These are phyloP conservation scores for Acacia concinna DNA, from an alignment of 331 rosid genomes.

Conservation along the genomic window DNA sequence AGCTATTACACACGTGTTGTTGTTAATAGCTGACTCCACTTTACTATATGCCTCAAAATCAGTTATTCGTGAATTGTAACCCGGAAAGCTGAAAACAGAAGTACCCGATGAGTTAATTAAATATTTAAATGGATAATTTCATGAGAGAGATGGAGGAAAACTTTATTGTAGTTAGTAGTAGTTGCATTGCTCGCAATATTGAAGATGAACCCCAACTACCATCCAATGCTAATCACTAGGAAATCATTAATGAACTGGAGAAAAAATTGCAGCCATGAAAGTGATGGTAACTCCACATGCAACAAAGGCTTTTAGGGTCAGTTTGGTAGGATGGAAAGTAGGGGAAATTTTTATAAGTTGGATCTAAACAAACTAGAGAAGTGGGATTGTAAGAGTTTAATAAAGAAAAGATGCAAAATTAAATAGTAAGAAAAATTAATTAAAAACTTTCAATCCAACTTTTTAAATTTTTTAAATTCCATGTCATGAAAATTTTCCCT, in stretches of 20 bases:
- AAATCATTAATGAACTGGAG: not conserved
- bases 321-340: no score
- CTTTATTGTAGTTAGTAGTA: not conserved
- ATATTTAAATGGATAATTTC: not conserved
- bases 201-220: not conserved
- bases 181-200: not conserved
- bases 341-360: no score
- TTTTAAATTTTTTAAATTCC: no score
- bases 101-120: not conserved
- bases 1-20: not conserved
- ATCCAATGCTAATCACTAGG: not conserved
- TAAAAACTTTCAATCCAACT: no score
- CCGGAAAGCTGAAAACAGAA: not conserved
- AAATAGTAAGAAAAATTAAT: no score
- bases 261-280: not conserved
- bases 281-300: not conserved
- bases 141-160: not conserved
- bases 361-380: no score
- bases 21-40: not conserved
- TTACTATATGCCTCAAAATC: not conserved
- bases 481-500: no score
- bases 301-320: not conserved
- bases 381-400: no score
- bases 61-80: not conserved
- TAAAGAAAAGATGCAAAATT: no score